These are phyloP conservation scores for Penicillium sp. DNA, from an alignment of 2,329 filamentous ascomycete species.

Conservation along the genomic window DNA sequence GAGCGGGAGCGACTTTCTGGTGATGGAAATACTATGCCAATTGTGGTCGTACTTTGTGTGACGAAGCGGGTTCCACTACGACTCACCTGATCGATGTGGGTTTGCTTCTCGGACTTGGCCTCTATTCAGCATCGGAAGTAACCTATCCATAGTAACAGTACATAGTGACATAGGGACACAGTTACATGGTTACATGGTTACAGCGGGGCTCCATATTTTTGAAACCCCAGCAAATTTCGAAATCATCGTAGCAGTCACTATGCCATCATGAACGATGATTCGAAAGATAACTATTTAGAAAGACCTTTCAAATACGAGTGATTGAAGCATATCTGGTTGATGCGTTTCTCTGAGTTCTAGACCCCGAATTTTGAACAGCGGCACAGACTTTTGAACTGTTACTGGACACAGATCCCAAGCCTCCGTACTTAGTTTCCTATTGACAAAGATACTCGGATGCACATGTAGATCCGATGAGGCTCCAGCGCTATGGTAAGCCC, in stretches of 20 bases:
- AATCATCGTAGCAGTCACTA: no score
- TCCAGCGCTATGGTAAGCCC: conserved; percentile 6
- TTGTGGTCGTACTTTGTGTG: neutral
- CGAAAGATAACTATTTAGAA: no score
- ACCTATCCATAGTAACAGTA: neutral
- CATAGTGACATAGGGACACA: neutral
- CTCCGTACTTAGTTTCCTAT: neutral
- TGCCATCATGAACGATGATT: no score
- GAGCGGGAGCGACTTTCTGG: neutral
- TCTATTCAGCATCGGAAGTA: neutral
- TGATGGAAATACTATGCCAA: neutral
- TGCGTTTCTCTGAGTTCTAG: no score
- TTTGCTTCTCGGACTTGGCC: neutral
- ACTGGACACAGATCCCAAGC: no score
- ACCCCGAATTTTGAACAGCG: no score
- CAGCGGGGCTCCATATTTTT: no score
- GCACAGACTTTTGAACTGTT: neutral
- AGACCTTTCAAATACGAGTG: no score
- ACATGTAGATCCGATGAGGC: conserved; percentile 2
- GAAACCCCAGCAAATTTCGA: neutral
- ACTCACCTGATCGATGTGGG: neutral
- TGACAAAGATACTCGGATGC: conserved; percentile 3
- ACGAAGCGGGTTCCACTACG: neutral
- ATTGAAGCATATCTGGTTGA: no score
- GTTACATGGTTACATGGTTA: neutral